Evolutionary conservation across 2,329 filamentous ascomycete genomes (phyloP), one percentile per base, ranked within the genome.

Genomic region (Pleoardoris graminearum): DNA sequence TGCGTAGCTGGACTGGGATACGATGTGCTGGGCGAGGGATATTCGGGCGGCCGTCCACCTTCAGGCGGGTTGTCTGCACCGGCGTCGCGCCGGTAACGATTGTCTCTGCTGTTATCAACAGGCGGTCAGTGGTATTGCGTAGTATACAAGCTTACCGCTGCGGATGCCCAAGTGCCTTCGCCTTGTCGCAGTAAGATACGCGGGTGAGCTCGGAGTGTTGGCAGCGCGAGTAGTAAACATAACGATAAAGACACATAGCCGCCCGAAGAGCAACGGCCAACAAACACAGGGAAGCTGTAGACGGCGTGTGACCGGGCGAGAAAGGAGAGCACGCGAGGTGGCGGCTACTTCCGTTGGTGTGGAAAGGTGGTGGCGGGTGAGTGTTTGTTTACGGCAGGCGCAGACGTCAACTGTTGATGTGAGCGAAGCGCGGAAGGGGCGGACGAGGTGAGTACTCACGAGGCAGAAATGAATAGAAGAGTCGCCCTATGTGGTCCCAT

Each of bases 211-310:
- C 65, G 29, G 54, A 58, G 60, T 75, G 72, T 51, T 53, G 56
- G 58, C 72, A 75, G 21, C 41, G 23, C 5, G 63, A 63, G 49
- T 64, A 69, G 57, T 69, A 72, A 45, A 67, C 52, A 59, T 73
- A 73, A 16, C 59, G 57, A 62, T 72, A 75, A 6, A 59, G 43
- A 56, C 72, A 75, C 72, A 75, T 75, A 44, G 43, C 57, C 48
- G 41, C 27, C 21, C 11, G 14, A 32, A 39, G 21, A 27, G 48
- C 21, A 30, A 53, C 43, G 53, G 27, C 37, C 21, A 35, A 30
- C 12, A 21, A 41, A 35, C 23, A 35, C 46, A 22, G 36, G 48
- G 53, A 29, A 51, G 54, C n/a, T 46, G 43, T 41, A 42, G 42
- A 36, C 14, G 43, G n/a, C 32, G 21, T 30, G 16, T 23, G 29